Base-by-base conservation (phyloP, 179 eudicot species). In the Sideroxylon spinosum region DNA sequence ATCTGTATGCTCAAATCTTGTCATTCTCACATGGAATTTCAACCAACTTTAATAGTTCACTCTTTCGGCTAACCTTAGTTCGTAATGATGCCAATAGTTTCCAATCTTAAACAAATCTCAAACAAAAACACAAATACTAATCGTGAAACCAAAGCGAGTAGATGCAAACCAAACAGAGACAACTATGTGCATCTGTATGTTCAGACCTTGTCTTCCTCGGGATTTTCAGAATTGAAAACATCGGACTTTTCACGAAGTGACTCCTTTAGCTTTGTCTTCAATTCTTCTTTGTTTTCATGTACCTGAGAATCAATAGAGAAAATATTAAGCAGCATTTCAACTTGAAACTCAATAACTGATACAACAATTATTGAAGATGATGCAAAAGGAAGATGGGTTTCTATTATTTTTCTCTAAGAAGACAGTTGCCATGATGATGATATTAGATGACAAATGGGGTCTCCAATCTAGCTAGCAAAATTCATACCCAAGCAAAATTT, bases 171-270 rank as follows among this genome's bases (percentile, higher is more conserved):
- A 32, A 44, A n/a, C 2, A 9, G 19, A 62, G 2, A 28, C 46
- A 55, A 55, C 49, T 64, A 0, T 44, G 26, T 75, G 65, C 53
- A 71, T 71, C 72, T 46, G 14, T 29, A 22, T 16, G 78, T 29
- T 81, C 62, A 79, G 79, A 95, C 99, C 98, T 93, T 95, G 84
- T 95, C 99, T 74, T 89, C 94, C 80, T 92, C 94, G 2, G 84
- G 84, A 70, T 83, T 85, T 14, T 87, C 98, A 32, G 88, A 84
- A 67, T 88, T 93, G 79, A 95, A 95, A 52, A 56, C 87, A 85
- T 95, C 99, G 20, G 97, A 90, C 82, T 92, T 95, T 46, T 90
- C 93, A 74, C 96, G 94, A 72, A 95, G 88, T 23, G 83, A 50
- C 82, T 82, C 90, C 88, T 95, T 95, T 23, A 95, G 90, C 89